Conservation (phyloP, 495 filamentous ascomycete genomes). For the Saxophila tyrrhenica region DNA sequence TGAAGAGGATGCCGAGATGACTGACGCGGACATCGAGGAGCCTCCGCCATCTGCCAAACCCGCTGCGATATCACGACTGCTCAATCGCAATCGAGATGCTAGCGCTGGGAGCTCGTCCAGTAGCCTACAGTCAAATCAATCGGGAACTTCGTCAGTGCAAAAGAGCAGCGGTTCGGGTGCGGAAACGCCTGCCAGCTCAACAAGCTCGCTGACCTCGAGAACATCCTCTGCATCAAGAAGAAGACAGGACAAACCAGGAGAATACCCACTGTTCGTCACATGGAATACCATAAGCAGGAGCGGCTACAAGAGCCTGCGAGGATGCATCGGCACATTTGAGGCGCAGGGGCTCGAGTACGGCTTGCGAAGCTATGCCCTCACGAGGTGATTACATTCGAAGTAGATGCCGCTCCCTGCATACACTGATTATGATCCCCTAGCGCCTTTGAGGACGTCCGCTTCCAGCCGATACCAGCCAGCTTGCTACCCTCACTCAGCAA, state of each 20-base stretch:
- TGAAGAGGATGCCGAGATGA: conserved; percentile 21
- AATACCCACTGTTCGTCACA: conserved; percentile 77
- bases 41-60: conserved; percentile 4
- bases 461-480: conserved; percentile 55
- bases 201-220: conserved; percentile 27
- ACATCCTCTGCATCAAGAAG: conserved; percentile 31
- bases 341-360: conserved; percentile 60
- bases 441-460: conserved; percentile 79
- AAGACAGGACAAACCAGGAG: conserved; percentile 22
- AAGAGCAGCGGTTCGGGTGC: conserved; percentile 31
- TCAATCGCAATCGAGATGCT: conserved; percentile 4
- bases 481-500: conserved; percentile 50
- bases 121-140: conserved; percentile 28
- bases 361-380: conserved; percentile 70
- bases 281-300: conserved; percentile 65
- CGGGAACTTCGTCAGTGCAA: conserved; percentile 35
- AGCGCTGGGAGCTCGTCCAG: conserved; percentile 19
- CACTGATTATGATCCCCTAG: conserved; percentile 28
- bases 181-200: conserved; percentile 37
- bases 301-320: conserved; percentile 59
- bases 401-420: neutral
- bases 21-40: conserved; percentile 6
- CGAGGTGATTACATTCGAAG: conserved; percentile 41
- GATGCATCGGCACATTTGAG: conserved; percentile 96
- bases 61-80: conserved; percentile 16